Evolutionary conservation across 805 yeast genomes (phyloP).

Genomic region (Schwanniomyces vanrijiae): DNA sequence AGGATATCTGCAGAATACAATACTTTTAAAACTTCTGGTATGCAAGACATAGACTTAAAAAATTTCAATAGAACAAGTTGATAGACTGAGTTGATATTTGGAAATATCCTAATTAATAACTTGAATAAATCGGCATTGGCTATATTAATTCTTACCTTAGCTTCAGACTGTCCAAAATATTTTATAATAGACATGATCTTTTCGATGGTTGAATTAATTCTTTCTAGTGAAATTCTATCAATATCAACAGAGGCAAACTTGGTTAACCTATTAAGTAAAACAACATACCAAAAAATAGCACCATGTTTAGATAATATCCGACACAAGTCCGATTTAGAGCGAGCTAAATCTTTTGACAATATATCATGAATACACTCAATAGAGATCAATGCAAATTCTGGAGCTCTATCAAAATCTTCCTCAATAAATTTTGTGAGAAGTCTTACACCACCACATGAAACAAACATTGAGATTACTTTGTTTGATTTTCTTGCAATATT

Average conservation of each 20-base stretch:
- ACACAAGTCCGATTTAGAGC: conserved; percentile 43
- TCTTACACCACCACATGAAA: conserved; percentile 47
- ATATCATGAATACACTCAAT: conserved; percentile 36
- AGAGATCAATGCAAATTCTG: conserved; percentile 36
- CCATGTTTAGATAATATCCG: conserved; percentile 43
- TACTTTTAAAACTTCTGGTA: conserved; percentile 29
- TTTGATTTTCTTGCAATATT: conserved; percentile 32
- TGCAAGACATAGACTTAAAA: conserved; percentile 40
- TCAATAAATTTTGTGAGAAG: conserved; percentile 46
- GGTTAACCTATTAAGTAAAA: conserved; percentile 33
- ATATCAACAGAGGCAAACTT: conserved; percentile 10
- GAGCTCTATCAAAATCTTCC: conserved; percentile 42
- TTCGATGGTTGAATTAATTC: conserved; percentile 17
- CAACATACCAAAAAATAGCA: conserved; percentile 43
- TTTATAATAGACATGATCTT: conserved; percentile 38
- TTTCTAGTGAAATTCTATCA: conserved; percentile 2
- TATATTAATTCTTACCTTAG: conserved; percentile 40
- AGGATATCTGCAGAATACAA: conserved; percentile 41
- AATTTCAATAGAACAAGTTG: conserved; percentile 45
- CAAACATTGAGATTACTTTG: conserved; percentile 37
- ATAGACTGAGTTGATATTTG: conserved; percentile 27
- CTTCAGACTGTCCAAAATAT: conserved; percentile 47
- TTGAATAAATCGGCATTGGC: conserved; percentile 41
- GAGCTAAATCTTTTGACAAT: conserved; percentile 32
- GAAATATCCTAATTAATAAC: conserved; percentile 39